Conservation (phyloP, 169 alveolate genomes). For the Plasmodium knowlesi region DNA sequence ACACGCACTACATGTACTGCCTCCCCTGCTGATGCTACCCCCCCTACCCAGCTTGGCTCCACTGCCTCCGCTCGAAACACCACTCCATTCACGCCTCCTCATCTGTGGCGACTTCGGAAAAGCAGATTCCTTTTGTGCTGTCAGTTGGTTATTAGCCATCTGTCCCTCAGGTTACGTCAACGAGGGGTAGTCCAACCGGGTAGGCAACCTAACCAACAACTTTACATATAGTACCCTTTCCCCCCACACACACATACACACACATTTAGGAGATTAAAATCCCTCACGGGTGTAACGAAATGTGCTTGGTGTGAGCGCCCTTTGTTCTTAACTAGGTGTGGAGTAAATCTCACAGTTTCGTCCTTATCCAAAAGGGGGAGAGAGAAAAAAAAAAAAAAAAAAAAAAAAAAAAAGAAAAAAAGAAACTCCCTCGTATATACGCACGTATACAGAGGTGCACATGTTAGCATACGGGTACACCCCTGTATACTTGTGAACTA, state of each 20-base stretch:
- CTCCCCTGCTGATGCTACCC: background rate
- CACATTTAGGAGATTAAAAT: background rate
- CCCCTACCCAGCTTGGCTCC: background rate
- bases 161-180: background rate
- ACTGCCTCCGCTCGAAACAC: background rate
- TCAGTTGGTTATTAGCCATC: background rate
- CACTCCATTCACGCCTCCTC: background rate
- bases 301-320: background rate
- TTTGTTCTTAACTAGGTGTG: background rate
- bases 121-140: background rate
- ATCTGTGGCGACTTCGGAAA: background rate
- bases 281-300: background rate
- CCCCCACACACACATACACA: no score
- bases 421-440: background rate
- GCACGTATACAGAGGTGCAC: background rate
- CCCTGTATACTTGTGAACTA: background rate
- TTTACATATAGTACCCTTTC: background rate
- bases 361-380: background rate
- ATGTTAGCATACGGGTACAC: background rate
- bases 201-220: background rate
- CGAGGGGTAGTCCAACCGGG: background rate
- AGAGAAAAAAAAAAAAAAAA: background rate
- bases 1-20: background rate
- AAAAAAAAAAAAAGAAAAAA: background rate
- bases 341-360: background rate